Base-by-base conservation (phyloP, 495 filamentous ascomycete species). In the Aspergillus cristatus region DNA sequence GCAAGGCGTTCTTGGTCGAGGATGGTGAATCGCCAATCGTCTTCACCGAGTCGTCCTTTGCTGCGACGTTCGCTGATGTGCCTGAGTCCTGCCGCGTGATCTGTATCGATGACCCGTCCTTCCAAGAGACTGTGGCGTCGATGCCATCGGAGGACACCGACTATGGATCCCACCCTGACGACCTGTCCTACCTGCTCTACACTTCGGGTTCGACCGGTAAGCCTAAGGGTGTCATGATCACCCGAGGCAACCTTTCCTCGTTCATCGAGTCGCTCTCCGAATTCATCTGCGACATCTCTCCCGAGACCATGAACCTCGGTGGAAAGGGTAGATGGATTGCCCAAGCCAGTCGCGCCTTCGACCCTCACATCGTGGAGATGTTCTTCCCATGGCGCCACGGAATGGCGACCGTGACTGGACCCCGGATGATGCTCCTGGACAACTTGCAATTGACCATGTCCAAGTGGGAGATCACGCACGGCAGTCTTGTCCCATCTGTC, bases 201-300 rank as follows among this genome's bases (percentile, higher is more conserved):
- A 98, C 91, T 0, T 97, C 91, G 16, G 91, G 91, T 2, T 96
- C 90, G 0, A 98, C 91, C 1, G 91, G 91, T 18, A 95, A 94
- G 65, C 91, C 91, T 14, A 98, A 98, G 71, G 91, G 91, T 57
- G 84, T 96, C 25, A 87, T 97, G 84, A 55, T 67, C 29, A 67
- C 63, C 16, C 60, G 65, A 38, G 57, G 54, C 7, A 70, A 68
- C 38, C 65, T 71, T 44, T 54, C 57, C 0, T 64, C 67, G 3
- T 71, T 71, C 37, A 57, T 60, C 41, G 66, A 61, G 51, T 62
- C 47, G 18, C 53, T 46, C 45, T 62, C 44, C 10, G 51, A 48
- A 34, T 63, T 42, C 50, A 60, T 46, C 39, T 41, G 45, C 12
- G 14, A 26, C 10, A 42, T 39, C 28, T 45, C 57, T 3, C 45